Percentiles rank a stretch among this genome's conserved stretches.
Conservation (phyloP, 805 yeast genomes). For the Tetrapisispora taiwanensis region DNA sequence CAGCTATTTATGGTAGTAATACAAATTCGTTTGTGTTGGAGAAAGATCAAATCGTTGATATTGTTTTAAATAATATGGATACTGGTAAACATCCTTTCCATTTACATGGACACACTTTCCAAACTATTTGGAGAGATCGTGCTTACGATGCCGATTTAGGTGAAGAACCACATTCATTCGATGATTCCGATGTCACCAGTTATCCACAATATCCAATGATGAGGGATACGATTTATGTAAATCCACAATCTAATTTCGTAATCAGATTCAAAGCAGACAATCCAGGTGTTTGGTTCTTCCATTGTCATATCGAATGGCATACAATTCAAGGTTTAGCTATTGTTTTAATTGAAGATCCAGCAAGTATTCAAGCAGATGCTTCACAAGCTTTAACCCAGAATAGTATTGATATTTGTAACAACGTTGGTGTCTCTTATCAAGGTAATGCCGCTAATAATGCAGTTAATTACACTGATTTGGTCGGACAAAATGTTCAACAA, state of each 20-base stretch:
- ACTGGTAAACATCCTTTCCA: constrained; percentile 97
- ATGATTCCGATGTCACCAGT: constrained; percentile 42
- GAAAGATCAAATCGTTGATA: constrained; percentile 51
- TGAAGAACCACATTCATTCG: constrained; percentile 43
- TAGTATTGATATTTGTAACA: constrained; percentile 51
- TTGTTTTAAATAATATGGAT: constrained; percentile 76
- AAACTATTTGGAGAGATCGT: constrained; percentile 62
- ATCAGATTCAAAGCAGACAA: constrained; percentile 70
- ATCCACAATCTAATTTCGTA: constrained; percentile 58
- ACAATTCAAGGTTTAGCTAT: constrained; percentile 73
- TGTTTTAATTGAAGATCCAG: constrained; percentile 62
- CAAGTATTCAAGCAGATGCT: constrained; percentile 36
- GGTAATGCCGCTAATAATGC: constrained; percentile 92
- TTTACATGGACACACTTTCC: constrained; percentile 83
- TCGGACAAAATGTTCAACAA: constrained; percentile 65
- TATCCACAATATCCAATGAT: constrained; percentile 52
- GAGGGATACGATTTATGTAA: constrained; percentile 64
- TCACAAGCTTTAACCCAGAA: constrained; percentile 51
- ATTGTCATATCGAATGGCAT: constrained; percentile 85
- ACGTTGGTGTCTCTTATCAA: constrained; percentile 38
- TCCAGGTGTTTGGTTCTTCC: constrained; percentile 93
- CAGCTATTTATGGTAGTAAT: constrained; percentile 61
- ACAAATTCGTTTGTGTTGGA: constrained; percentile 64
- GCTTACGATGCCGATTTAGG: constrained; percentile 44
- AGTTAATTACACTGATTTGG: constrained; percentile 51